Evolutionary conservation across 495 filamentous ascomycete genomes (phyloP).

Genomic region (Aspergillus ellipticus): DNA sequence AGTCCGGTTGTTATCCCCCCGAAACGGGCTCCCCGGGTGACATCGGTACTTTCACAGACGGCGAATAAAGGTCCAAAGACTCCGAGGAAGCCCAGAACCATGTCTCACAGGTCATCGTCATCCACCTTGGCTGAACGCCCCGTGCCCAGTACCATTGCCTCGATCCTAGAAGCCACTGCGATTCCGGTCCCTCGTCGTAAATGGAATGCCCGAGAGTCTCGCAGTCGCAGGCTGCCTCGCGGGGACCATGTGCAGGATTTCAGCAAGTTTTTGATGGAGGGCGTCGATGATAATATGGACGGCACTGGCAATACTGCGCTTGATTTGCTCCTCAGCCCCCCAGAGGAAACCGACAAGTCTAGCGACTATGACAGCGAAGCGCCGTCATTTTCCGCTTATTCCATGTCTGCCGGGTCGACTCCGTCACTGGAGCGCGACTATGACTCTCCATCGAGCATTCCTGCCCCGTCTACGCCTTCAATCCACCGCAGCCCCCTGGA

Average conservation of each 20-base stretch:
- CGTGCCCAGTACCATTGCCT: constrained; percentile 35
- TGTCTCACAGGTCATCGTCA: constrained; percentile 32
- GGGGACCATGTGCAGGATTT: constrained; percentile 46
- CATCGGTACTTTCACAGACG: constrained; percentile 19
- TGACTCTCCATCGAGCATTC: constrained; percentile 43
- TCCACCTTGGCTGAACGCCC: constrained; percentile 29
- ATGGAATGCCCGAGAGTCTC: constrained; percentile 28
- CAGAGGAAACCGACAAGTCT: constrained; percentile 37
- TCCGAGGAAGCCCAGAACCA: constrained; percentile 21
- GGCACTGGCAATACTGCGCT: constrained; percentile 32
- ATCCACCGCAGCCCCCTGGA: constrained; percentile 41
- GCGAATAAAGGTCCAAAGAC: constrained; percentile 9
- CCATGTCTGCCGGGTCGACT: constrained; percentile 58
- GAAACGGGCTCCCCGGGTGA: constrained; percentile 29
- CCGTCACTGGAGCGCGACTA: constrained; percentile 57
- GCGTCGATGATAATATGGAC: constrained; percentile 33
- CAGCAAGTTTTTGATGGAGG: constrained; percentile 41
- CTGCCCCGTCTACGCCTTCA: constrained; percentile 31
- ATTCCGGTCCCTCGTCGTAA: constrained; percentile 40
- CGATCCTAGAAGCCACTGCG: constrained; percentile 42
- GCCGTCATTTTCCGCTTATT: constrained; percentile 42
- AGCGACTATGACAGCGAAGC: constrained; percentile 38
- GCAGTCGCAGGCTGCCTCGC: constrained; percentile 31
- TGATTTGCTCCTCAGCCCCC: constrained; percentile 46
- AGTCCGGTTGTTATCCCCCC: constrained; percentile 44